phyloP scores from a whole-genome alignment of 2,329 filamentous ascomycete species.

The Ascochyta viciae-villosae region DNA sequence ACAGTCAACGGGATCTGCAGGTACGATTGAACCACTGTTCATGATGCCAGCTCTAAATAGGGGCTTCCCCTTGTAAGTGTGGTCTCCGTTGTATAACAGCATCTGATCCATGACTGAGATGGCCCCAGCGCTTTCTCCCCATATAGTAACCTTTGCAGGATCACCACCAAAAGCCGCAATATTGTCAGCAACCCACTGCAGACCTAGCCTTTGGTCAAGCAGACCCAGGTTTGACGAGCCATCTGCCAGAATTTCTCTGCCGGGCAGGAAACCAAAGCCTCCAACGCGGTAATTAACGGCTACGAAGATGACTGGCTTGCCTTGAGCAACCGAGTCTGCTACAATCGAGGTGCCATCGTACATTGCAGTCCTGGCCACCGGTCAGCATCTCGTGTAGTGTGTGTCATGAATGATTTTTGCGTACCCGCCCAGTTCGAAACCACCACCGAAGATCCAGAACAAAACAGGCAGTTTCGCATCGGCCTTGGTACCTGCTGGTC shows the following conservation, averaged over 20 bases:
- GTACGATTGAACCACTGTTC: conserved; percentile 55
- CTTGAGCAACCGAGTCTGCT: conserved; percentile 52
- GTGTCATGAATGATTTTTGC: conserved; percentile 1
- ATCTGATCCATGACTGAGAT: conserved; percentile 82
- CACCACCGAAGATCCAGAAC: conserved; percentile 59
- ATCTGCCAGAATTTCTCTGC: conserved; percentile 70
- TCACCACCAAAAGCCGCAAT: conserved; percentile 81
- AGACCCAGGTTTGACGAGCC: conserved; percentile 75
- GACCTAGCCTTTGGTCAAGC: conserved; percentile 73
- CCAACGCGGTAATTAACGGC: conserved; percentile 79
- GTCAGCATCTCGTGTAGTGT: conserved; percentile 28
- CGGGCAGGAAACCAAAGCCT: conserved; percentile 76
- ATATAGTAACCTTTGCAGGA: conserved; percentile 78
- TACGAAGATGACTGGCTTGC: conserved; percentile 75
- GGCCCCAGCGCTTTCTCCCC: conserved; percentile 66
- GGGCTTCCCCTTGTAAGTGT: conserved; percentile 74
- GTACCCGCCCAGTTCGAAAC: conserved; percentile 48
- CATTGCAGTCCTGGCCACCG: conserved; percentile 33
- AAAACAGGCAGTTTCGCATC: conserved; percentile 55
- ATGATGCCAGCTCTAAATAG: conserved; percentile 82
- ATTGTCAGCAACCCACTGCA: conserved; percentile 81
- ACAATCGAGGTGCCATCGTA: conserved; percentile 53
- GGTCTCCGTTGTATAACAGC: conserved; percentile 74
- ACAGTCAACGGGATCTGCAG: conserved; percentile 65
- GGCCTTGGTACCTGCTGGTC: conserved; percentile 48